Evolutionary conservation across 306 rosid species (phyloP).

Genomic region (Trifolium dubium): DNA sequence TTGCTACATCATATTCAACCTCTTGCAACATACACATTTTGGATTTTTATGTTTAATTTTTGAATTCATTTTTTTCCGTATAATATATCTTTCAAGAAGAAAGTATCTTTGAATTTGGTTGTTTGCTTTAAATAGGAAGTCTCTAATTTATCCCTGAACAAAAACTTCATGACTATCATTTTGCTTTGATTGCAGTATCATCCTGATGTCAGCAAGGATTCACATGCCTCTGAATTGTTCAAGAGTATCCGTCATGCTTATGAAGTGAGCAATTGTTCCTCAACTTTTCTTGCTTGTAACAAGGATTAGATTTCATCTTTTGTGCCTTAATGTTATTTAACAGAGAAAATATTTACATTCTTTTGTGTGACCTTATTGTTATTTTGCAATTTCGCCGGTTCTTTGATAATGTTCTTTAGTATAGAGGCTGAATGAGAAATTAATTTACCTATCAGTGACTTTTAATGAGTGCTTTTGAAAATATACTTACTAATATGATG

Average conservation of each 20-base stretch:
- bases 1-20: background rate
- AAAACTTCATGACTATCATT: slow-evolving; percentile 14
- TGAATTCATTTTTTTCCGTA: background rate
- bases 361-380: slow-evolving; percentile 15
- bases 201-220: slow-evolving; percentile 91
- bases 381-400: slow-evolving; percentile 31
- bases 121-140: background rate
- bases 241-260: slow-evolving; percentile 77
- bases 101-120: background rate
- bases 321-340: background rate
- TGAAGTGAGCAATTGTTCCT: slow-evolving; percentile 59
- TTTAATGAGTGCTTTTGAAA: slow-evolving; percentile 8
- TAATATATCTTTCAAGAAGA: slow-evolving; percentile 17
- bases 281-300: slow-evolving; percentile 30
- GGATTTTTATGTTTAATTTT: slow-evolving; percentile 3
- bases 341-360: slow-evolving; percentile 19
- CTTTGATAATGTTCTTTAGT: background rate
- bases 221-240: slow-evolving; percentile 72
- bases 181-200: slow-evolving; percentile 68
- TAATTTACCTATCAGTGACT: slow-evolving; percentile 16
- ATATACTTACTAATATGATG: too few species aligned
- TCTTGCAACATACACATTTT: slow-evolving; percentile 18
- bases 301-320: slow-evolving; percentile 20
- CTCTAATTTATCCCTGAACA: slow-evolving; percentile 5
- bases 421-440: background rate